Evolutionary conservation across 305 asterid species (phyloP).

Genomic region (Coffea humblotiana): DNA sequence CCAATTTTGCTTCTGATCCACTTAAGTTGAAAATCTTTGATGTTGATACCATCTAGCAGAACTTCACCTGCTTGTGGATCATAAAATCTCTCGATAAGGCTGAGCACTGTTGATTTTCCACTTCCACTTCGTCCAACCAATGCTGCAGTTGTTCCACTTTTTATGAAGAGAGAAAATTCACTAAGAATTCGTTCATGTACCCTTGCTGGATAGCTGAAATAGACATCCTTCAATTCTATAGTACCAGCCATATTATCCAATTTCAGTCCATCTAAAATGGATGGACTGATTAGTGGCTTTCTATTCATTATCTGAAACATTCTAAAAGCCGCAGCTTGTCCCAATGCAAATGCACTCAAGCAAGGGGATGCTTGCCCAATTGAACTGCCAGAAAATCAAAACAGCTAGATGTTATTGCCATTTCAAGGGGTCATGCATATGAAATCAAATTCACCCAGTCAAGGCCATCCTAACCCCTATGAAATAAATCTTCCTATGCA

Average conservation of each 20-base stretch:
- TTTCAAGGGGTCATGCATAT: no score
- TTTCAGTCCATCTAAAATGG: slow-evolving; percentile 52
- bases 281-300: slow-evolving; percentile 72
- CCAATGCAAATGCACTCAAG: slow-evolving; percentile 72
- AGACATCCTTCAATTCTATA: slow-evolving; percentile 58
- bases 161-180: slow-evolving; percentile 61
- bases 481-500: no score
- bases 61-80: slow-evolving; percentile 78
- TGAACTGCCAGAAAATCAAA: slow-evolving; percentile 38
- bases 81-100: slow-evolving; percentile 81
- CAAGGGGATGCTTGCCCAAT: slow-evolving; percentile 74
- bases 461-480: no score
- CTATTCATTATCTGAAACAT: slow-evolving; percentile 77
- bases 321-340: slow-evolving; percentile 78
- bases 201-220: slow-evolving; percentile 75
- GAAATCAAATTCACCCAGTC: no score
- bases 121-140: slow-evolving; percentile 95
- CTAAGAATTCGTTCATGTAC: slow-evolving; percentile 63
- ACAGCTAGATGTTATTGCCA: background rate
- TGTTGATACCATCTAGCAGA: slow-evolving; percentile 61
- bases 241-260: slow-evolving; percentile 68
- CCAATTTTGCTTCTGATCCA: slow-evolving; percentile 86
- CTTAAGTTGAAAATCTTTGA: slow-evolving; percentile 70
- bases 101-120: slow-evolving; percentile 83
- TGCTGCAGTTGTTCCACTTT: slow-evolving; percentile 74